Evolutionary conservation across 192 early-diverging fungal species (phyloP), one percentile per base, ranked within the genome.

Genomic region (Coemansia sp.): DNA sequence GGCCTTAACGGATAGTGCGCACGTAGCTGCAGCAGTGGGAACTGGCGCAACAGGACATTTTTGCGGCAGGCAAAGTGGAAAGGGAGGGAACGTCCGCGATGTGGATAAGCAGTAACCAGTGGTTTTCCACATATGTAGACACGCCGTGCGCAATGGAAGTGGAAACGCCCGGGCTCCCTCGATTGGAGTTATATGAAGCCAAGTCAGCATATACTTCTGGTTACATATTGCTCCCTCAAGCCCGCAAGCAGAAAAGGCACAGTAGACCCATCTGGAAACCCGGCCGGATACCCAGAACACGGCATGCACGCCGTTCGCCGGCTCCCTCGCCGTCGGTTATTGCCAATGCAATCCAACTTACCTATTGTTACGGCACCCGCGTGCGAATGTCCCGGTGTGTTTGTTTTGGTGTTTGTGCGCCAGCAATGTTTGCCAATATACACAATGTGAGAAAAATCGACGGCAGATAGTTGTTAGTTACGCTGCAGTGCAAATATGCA

Each of bases 241-340:
- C n/a, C 36, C 14, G 36, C 36, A 14, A 39, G n/a, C 36, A 15
- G 36, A 39, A 39, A 39, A 39, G 36, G 7, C 36, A 39, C 36
- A 39, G 36, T 39, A 39, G 36, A 39, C 36, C n/a, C 36, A 39
- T 15, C 36, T 39, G 36, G 36, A 39, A 39, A 39, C 36, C 36
- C 36, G 28, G 28, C 28, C 3, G 3, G n/a, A 7, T 14, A 6
- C n/a, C 17, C 6, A 6, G 36, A 7, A 14, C 36, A 39, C n/a
- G 17, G 36, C 6, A 39, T 39, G 36, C 17, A 17, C 36, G 36
- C 36, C 36, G 17, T 39, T 15, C 8, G 7, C 36, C 36, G 36
- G 36, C 36, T 39, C 36, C 36, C 36, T 15, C 17, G 36, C 36
- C 36, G 36, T 15, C 26, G 43, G 43, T 27, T 45, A 27, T 25